Base-by-base conservation (phyloP, 192 early-diverging fungal genomes). In the Umbelopsis sp. region DNA sequence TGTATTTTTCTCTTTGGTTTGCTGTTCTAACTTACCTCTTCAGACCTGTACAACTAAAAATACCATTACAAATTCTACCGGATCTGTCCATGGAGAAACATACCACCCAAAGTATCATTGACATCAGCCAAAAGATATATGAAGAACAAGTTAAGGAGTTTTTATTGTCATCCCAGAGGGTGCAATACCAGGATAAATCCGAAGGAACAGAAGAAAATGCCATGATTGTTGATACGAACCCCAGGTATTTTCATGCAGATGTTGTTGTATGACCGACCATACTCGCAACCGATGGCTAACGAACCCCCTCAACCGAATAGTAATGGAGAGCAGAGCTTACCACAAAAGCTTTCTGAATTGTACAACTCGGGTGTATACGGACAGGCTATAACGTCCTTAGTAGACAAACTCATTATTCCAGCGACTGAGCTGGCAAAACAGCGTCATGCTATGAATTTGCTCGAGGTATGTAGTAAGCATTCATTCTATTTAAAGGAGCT, bases 351-450 rank as follows among this genome's bases (percentile, higher is more conserved):
- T 70, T 78, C 76, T 0, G 37, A 80, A n/a, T 72, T 82, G 21
- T 74, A 81, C 7, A 84, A 84, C 46, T 71, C 83, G 8, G 72
- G 78, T 0, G 68, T 84, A 9, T 84, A 84, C 76, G 80, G 79
- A 4, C 78, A 81, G n/a, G 73, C 75, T 30, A 64, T 80, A 13
- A 73, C 74, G 0, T 76, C 74, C 67, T 64, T 84, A 52, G 75
- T 84, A 3, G 83, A 84, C 35, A 78, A 78, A 11, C 61, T 84
- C 21, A 69, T 84, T 22, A 58, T 78, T 1, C 83, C 83, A 6
- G 75, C 76, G 7, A 64, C 75, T 3, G 78, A 81, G 47, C 71
- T 75, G 68, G 64, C 76, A 3, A 66, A 75, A 0, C 73, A 78
- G 41, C 73, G 80, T 13, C 49, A 69, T 69, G 37, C n/a, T 12